These are phyloP conservation scores for Tripterygium wilfordii DNA, from an alignment of 177 flowering plant species.

Conservation along the genomic window DNA sequence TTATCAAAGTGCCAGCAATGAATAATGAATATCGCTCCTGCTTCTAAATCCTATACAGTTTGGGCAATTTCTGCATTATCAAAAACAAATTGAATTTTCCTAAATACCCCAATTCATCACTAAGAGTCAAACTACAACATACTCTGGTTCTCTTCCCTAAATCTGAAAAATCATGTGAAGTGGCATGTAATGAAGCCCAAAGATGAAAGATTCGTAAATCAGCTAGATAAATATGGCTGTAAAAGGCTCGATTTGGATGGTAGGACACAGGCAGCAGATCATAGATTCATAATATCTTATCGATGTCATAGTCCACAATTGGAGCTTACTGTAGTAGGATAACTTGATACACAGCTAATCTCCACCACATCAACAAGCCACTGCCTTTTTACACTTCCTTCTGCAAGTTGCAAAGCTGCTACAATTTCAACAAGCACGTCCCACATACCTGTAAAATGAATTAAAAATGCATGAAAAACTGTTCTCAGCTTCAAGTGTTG, in stretches of 20 bases:
- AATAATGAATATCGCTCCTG: background rate
- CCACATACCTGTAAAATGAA: constrained; percentile 55
- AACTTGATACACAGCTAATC: constrained; percentile 69
- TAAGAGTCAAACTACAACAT: too few relatives aligned
- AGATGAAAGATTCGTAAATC: too few relatives aligned
- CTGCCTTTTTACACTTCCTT: constrained; percentile 53
- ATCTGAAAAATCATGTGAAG: too few relatives aligned
- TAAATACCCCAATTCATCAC: too few relatives aligned
- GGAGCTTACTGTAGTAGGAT: constrained; percentile 72
- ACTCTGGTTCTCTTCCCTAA: too few relatives aligned
- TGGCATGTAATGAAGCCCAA: too few relatives aligned
- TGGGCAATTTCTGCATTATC: too few relatives aligned
- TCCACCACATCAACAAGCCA: constrained; percentile 80
- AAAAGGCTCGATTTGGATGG: too few relatives aligned
- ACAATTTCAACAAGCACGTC: constrained; percentile 68
- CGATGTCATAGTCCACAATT: background rate
- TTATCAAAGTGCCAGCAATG: background rate
- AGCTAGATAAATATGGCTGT: too few relatives aligned
- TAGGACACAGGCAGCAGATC: too few relatives aligned
- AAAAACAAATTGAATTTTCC: too few relatives aligned
- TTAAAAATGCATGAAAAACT: background rate
- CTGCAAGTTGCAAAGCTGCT: constrained; percentile 62
- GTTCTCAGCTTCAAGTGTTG: background rate
- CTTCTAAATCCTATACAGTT: background rate
- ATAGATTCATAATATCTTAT: background rate